These are phyloP conservation scores for Bryoerythrophyllum caledonicum DNA, from an alignment of 225 moss, liverwort and hornwort species.

Conservation along the genomic window DNA sequence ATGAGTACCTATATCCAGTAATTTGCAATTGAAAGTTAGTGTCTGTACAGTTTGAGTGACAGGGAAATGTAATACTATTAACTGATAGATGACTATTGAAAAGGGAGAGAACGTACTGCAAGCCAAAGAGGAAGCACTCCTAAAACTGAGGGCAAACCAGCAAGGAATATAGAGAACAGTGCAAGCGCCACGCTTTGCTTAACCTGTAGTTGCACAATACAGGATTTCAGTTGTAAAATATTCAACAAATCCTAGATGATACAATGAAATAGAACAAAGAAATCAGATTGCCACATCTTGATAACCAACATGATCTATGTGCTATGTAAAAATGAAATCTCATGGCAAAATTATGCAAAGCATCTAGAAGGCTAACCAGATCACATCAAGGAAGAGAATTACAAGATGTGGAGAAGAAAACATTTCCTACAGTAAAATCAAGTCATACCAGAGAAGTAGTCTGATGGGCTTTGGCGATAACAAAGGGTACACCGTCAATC, in stretches of 20 bases:
- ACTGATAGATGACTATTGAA: neutral
- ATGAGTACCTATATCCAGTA: slow-evolving; percentile 73
- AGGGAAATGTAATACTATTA: neutral
- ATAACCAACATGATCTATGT: slow-evolving; percentile 3
- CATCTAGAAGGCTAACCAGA: neutral
- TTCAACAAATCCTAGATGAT: neutral
- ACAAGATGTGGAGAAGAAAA: slow-evolving; percentile 1
- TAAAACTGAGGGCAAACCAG: slow-evolving; percentile 85
- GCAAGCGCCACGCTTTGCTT: slow-evolving; percentile 98
- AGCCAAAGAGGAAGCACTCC: slow-evolving; percentile 97
- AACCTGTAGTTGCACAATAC: slow-evolving; percentile 56
- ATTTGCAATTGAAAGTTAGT: neutral
- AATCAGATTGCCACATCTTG: neutral
- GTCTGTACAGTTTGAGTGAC: neutral
- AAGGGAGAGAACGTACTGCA: slow-evolving; percentile 53
- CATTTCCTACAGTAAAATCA: neutral
- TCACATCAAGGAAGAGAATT: slow-evolving; percentile 8
- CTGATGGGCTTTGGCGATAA: slow-evolving; percentile 94
- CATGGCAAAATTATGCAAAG: neutral
- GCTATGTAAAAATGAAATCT: neutral
- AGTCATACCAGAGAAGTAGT: slow-evolving; percentile 78
- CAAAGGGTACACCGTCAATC: slow-evolving; percentile 89
- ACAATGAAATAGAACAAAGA: neutral
- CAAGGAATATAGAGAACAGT: slow-evolving; percentile 77
- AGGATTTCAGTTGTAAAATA: neutral